Base-by-base conservation (phyloP, 164 flowering plant genomes). In the Taxillus chinensis region DNA sequence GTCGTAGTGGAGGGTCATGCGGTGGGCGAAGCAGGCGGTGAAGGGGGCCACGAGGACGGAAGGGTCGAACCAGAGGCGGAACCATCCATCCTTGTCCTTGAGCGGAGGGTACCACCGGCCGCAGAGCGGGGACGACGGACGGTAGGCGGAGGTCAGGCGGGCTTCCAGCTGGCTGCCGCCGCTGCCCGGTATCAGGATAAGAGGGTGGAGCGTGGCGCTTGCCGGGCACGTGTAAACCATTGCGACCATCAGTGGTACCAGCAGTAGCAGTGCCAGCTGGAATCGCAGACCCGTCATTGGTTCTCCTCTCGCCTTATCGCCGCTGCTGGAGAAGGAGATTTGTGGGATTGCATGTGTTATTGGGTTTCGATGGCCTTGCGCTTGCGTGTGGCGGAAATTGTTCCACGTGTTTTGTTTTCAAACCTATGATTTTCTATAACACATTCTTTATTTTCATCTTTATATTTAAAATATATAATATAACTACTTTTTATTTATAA, bases 101-200 rank as follows among this genome's bases (percentile, higher is more conserved):
- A 3, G 6, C 7, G 62, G 15, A 37, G 83, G 82, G 51, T 75
- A 65, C 76, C 75, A 74, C 16, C 77, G 70, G 59, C 56, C 71
- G 80, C 98, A 92, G 16, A 79, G 4, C 13, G 74, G 60, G 70
- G 78, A 80, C n/a, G 84, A 55, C 12, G 92, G 77, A 69, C 78
- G 81, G 81, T 86, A 92, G 14, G 61, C 69, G 3, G 58, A 49
- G 38, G 83, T 86, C 8, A 89, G 65, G 70, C 90, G 67, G 0
- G 80, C 96, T 64, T 92, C 98, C 8, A 92, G 74, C 66, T 89
- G 98, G 78, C 87, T 92, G 16, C 96, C 98, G 1, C 98, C 98
- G 45, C 16, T 79, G 1, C 98, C 96, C 0, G 98, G 98, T 1
- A 92, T 81, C 50, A 92, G 66, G 55, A 92, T 72, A 60, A 92